Evolutionary conservation across 2,329 filamentous ascomycete genomes (phyloP).

Genomic region (Epicoccum nigrum): DNA sequence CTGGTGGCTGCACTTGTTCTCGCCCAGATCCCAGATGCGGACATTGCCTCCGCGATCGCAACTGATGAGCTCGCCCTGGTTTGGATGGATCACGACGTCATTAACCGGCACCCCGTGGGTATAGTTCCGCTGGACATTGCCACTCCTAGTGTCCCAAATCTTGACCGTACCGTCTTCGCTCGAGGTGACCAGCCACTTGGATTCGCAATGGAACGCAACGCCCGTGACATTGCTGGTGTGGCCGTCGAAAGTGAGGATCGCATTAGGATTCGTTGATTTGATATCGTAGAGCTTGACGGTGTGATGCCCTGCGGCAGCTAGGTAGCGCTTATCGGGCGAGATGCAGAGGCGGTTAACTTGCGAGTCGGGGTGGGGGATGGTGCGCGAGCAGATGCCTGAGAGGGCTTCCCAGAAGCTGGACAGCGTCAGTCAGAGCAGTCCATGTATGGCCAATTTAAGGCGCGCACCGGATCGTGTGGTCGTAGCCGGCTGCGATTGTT

Average conservation of each 20-base stretch:
- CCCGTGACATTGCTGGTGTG: slow-evolving; percentile 96
- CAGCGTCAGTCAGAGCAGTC: slow-evolving; percentile 17
- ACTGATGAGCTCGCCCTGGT: slow-evolving; percentile 97
- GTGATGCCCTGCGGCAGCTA: slow-evolving; percentile 80
- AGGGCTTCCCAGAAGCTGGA: slow-evolving; percentile 95
- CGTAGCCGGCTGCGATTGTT: slow-evolving; percentile 66
- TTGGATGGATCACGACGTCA: slow-evolving; percentile 99
- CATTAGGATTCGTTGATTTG: slow-evolving; percentile 95
- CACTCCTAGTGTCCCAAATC: slow-evolving; percentile 92
- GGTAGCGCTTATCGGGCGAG: slow-evolving; percentile 94
- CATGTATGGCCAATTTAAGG: not conserved
- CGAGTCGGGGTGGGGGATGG: slow-evolving; percentile 96
- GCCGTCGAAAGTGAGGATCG: slow-evolving; percentile 91
- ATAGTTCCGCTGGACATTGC: slow-evolving; percentile 89
- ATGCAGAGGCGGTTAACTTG: slow-evolving; percentile 99
- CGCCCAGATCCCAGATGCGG: slow-evolving; percentile 92
- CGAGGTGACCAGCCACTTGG: slow-evolving; percentile 99
- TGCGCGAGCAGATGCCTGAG: slow-evolving; percentile 95
- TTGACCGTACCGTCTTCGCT: slow-evolving; percentile 96
- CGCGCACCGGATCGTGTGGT: slow-evolving; percentile 74
- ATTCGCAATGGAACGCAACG: slow-evolving; percentile 96
- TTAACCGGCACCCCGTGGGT: slow-evolving; percentile 88
- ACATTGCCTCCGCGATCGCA: slow-evolving; percentile 93
- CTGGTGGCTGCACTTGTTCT: slow-evolving; percentile 96
- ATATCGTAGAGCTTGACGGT: slow-evolving; percentile 98